These are phyloP conservation scores for Elaphomyces granulatus DNA, from an alignment of 495 filamentous ascomycete species.

Conservation along the genomic window DNA sequence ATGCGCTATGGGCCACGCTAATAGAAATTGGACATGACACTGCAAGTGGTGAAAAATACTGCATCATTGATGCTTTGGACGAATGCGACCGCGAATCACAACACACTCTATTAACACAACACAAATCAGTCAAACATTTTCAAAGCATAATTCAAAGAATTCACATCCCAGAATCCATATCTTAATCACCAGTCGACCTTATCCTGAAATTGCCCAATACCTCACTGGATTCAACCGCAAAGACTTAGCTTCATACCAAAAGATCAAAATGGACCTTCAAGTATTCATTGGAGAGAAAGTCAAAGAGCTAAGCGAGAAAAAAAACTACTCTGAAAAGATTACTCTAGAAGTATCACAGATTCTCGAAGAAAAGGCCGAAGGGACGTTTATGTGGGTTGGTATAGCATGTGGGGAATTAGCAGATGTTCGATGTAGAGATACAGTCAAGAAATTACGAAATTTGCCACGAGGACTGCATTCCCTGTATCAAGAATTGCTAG, in stretches of 20 bases:
- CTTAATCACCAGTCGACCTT: conserved; percentile 16
- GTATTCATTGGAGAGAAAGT: conserved; percentile 12
- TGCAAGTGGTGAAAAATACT: conserved; percentile 8
- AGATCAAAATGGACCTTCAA: conserved; percentile 9
- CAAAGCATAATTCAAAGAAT: conserved; percentile 3
- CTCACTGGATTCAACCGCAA: conserved; percentile 6
- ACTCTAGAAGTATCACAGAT: conserved; percentile 6
- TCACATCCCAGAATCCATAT: conserved; percentile 9
- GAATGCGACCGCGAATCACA: conserved; percentile 15
- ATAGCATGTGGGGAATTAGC: conserved; percentile 11
- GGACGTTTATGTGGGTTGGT: conserved; percentile 20
- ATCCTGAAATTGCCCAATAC: conserved; percentile 10
- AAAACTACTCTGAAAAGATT: conserved; percentile 11
- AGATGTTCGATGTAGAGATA: conserved; percentile 4
- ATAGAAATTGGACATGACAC: conserved; percentile 5
- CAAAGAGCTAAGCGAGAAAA: conserved; percentile 6
- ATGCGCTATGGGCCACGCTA: conserved; percentile 14
- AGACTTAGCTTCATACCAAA: conserved; percentile 7
- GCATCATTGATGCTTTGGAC: conserved; percentile 17
- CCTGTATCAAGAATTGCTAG: conserved; percentile 10
- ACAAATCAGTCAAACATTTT: conserved; percentile 9
- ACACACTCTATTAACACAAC: conserved; percentile 7
- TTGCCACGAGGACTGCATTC: conserved; percentile 8
- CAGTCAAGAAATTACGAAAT: conserved; percentile 5
- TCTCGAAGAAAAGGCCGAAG: conserved; percentile 15